These are phyloP conservation scores for Tetragonia tetragonoides DNA, from an alignment of 148 eudicot genomes.

Conservation along the genomic window DNA sequence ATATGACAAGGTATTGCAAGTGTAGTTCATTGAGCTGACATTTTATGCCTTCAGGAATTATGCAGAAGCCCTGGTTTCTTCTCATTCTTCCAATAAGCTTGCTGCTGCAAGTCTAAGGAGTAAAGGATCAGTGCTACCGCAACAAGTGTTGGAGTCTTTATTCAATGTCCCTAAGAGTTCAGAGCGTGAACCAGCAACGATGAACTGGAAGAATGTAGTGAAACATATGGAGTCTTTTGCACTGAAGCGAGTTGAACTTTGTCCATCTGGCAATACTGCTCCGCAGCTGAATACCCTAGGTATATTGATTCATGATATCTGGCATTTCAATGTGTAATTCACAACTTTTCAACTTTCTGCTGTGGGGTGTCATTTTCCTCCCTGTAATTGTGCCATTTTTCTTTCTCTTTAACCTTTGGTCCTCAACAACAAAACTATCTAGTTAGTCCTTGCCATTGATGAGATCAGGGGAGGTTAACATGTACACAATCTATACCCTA, in stretches of 20 bases:
- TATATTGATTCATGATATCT: conserved; percentile 27
- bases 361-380: neutral
- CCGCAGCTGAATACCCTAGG: conserved; percentile 41
- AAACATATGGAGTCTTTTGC: conserved; percentile 82
- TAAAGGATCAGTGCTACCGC: conserved; percentile 57
- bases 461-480: too few relatives aligned
- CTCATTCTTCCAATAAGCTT: conserved; percentile 35
- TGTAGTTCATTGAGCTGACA: conserved; percentile 17
- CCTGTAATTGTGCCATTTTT: neutral
- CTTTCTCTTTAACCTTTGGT: neutral
- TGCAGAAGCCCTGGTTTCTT: conserved; percentile 50
- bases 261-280: conserved; percentile 40
- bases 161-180: conserved; percentile 64
- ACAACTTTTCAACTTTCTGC: neutral
- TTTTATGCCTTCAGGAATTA: conserved; percentile 47
- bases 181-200: conserved; percentile 60
- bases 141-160: conserved; percentile 70
- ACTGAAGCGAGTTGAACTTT: conserved; percentile 44
- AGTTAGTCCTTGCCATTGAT: too few relatives aligned
- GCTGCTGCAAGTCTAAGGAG: conserved; percentile 26
- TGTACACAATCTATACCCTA: too few relatives aligned
- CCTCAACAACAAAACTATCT: neutral
- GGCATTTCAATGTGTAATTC: conserved; percentile 2
- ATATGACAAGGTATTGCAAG: neutral
- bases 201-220: conserved; percentile 88